A percentile compares a stretch with the other conserved stretches of the same genome.
Conservation (phyloP, 352 stramenopile genomes). For the Thraustotheca clavata region DNA sequence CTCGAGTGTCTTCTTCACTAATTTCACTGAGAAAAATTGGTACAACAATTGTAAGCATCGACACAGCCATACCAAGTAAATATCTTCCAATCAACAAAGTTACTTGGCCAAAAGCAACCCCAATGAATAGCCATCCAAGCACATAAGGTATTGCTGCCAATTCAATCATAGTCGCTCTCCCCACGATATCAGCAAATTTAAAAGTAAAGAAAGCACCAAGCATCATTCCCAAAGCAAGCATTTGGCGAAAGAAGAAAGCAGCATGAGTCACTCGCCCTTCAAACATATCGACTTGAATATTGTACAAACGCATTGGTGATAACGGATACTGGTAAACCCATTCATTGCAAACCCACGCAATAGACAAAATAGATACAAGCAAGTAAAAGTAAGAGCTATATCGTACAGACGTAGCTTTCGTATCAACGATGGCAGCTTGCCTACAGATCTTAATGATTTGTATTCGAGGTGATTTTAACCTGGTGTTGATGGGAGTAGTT, state of each 20-base stretch:
- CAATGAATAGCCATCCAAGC: conserved; percentile 62
- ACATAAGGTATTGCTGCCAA: conserved; percentile 61
- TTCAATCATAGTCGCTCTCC: conserved; percentile 59
- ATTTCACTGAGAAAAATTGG: conserved; percentile 70
- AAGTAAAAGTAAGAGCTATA: conserved; percentile 52
- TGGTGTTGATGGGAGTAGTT: conserved; percentile 45
- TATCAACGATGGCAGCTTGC: neutral
- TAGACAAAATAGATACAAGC: conserved; percentile 42
- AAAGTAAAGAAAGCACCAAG: conserved; percentile 46
- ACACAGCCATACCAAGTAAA: conserved; percentile 40
- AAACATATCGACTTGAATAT: conserved; percentile 81
- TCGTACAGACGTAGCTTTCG: neutral
- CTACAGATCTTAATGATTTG: neutral
- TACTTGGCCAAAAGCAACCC: conserved; percentile 52
- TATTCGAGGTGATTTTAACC: neutral
- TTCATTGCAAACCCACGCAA: conserved; percentile 34
- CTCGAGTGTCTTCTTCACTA: conserved; percentile 42
- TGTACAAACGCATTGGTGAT: conserved; percentile 58
- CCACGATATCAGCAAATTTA: conserved; percentile 53
- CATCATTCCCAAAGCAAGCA: conserved; percentile 51
- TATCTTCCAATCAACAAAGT: conserved; percentile 59
- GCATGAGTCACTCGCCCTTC: conserved; percentile 54
- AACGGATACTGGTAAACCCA: conserved; percentile 70
- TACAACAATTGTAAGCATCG: conserved; percentile 52
- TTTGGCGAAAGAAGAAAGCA: conserved; percentile 60